phyloP scores from a whole-genome alignment of 2,329 filamentous ascomycete genomes.

The Arthroderma uncinatum region DNA sequence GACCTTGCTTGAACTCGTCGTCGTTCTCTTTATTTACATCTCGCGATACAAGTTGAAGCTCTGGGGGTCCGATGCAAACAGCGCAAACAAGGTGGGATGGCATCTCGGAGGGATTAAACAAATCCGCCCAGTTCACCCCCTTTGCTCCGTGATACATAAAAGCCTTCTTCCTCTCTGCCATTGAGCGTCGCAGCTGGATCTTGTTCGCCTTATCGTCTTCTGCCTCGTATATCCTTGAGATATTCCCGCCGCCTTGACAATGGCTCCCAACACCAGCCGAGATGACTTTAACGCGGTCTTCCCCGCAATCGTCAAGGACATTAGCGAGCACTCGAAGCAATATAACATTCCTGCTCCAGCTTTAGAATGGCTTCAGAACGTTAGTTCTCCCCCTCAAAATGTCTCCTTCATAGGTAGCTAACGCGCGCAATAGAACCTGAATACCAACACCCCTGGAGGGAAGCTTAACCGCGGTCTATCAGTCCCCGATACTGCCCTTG shows the following conservation, averaged over 20 bases:
- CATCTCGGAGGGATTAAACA: not conserved
- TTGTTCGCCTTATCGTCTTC: not conserved
- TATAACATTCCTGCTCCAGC: conserved; percentile 77
- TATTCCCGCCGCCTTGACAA: conserved; percentile 19
- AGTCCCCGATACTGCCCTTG: conserved; percentile 30
- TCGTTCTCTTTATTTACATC: not conserved
- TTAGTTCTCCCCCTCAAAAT: conserved; percentile 29
- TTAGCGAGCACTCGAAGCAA: conserved; percentile 64
- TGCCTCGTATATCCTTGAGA: too few relatives aligned
- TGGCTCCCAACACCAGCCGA: conserved; percentile 61
- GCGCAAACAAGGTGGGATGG: conserved; percentile 19
- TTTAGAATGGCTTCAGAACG: conserved; percentile 76
- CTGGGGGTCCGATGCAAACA: conserved; percentile 18
- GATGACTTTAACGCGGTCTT: conserved; percentile 80
- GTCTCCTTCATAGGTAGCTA: not conserved
- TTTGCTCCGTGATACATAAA: not conserved
- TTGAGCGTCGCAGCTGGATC: not conserved
- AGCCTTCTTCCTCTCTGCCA: not conserved
- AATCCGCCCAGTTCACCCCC: not conserved
- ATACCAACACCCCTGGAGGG: conserved; percentile 79
- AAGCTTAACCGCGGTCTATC: conserved; percentile 98
- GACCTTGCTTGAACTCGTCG: not conserved
- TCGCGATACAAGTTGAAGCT: not conserved
- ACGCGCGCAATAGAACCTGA: conserved; percentile 52
- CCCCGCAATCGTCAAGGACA: conserved; percentile 69